These are phyloP conservation scores for Bipolaris victoriae DNA, from an alignment of 2,329 filamentous ascomycete genomes.

Conservation along the genomic window DNA sequence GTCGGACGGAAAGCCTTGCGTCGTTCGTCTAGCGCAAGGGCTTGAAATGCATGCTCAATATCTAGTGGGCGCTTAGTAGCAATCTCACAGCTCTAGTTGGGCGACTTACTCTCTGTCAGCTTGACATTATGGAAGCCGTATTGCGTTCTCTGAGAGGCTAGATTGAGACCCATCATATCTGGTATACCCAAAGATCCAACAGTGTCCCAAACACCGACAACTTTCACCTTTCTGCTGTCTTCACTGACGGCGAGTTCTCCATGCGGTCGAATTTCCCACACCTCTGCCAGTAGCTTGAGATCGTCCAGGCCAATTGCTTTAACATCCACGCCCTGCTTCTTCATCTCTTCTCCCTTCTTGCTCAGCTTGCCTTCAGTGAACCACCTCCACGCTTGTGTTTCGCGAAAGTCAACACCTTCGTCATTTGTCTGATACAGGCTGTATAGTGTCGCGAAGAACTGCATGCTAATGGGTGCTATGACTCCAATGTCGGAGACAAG, in stretches of 20 bases:
- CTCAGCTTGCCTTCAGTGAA: conserved; percentile 47
- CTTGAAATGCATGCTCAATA: conserved; percentile 62
- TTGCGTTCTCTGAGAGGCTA: conserved; percentile 26
- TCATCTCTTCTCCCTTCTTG: conserved; percentile 25
- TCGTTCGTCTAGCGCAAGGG: conserved; percentile 61
- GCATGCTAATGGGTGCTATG: conserved; percentile 52
- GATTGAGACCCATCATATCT: conserved; percentile 46
- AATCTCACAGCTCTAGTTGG: background rate
- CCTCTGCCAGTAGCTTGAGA: conserved; percentile 30
- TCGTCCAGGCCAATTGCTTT: conserved; percentile 22
- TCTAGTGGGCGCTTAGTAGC: conserved; percentile 41
- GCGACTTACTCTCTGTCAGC: conserved; percentile 40
- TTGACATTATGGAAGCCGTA: conserved; percentile 46
- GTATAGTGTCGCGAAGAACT: conserved; percentile 54
- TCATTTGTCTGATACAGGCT: conserved; percentile 44
- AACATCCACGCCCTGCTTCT: conserved; percentile 17
- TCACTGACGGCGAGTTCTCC: conserved; percentile 26
- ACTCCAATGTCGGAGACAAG: conserved; percentile 56
- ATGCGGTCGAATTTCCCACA: conserved; percentile 47
- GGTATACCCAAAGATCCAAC: conserved; percentile 55
- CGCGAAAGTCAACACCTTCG: conserved; percentile 30
- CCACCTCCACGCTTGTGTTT: conserved; percentile 38
- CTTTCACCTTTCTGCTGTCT: conserved; percentile 46
- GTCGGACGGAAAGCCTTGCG: conserved; percentile 60
- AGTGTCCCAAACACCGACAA: conserved; percentile 58